Conservation (phyloP, 2,329 filamentous ascomycete genomes). For the Pseudopithomyces maydicus region DNA sequence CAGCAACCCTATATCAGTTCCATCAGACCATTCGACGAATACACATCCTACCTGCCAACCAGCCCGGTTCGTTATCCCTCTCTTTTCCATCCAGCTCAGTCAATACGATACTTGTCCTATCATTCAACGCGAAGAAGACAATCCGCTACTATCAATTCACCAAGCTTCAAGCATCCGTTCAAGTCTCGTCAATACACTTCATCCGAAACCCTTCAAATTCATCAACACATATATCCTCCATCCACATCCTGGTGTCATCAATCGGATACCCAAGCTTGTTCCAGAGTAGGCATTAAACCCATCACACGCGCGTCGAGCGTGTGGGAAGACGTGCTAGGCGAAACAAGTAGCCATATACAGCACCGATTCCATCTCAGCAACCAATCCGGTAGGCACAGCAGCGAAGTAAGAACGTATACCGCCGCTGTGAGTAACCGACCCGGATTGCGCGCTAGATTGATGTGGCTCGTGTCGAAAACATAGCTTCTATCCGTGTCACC, state of each 20-base stretch:
- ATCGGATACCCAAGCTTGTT: not conserved
- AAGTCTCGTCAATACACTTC: not conserved
- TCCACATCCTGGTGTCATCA: constrained; percentile 1
- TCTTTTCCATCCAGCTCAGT: no score
- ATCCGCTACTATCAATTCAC: not conserved
- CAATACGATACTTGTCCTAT: not conserved
- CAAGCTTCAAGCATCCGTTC: not conserved
- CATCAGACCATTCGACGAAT: not conserved
- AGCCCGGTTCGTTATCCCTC: not conserved
- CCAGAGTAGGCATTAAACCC: not conserved
- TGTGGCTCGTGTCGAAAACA: not conserved
- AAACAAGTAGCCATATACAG: not conserved
- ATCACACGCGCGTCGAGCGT: not conserved
- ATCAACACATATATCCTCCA: not conserved
- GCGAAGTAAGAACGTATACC: not conserved
- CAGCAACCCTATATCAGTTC: not conserved
- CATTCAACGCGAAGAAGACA: not conserved
- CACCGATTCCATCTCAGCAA: not conserved
- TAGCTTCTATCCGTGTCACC: not conserved
- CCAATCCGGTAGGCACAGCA: not conserved
- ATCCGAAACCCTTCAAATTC: not conserved
- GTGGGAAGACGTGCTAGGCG: not conserved
- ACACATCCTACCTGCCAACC: not conserved
- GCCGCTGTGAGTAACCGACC: not conserved
- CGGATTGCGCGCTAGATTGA: not conserved